Percentiles rank a stretch among this genome's conserved stretches.
phyloP scores from a whole-genome alignment of 148 eudicot species.

The Linanthus parryae region DNA sequence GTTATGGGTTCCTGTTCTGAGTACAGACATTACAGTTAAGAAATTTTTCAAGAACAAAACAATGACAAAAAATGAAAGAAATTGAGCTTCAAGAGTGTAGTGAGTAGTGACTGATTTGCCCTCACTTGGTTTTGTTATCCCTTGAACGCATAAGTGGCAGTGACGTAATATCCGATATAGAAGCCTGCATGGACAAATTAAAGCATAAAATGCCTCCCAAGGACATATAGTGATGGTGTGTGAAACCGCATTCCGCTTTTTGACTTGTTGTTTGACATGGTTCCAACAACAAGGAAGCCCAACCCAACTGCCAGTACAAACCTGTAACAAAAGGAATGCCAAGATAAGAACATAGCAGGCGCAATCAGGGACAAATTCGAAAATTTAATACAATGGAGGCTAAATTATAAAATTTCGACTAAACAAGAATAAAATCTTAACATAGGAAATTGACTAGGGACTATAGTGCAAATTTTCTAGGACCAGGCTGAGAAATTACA shows the following conservation, averaged over 20 bases:
- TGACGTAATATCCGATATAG: constrained; percentile 7
- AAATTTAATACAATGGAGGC: no score
- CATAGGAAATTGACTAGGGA: no score
- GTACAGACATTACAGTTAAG: no score
- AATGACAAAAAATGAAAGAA: background rate
- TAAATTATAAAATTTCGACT: no score
- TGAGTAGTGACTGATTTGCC: background rate
- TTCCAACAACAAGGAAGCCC: constrained; percentile 52
- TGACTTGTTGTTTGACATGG: constrained; percentile 42
- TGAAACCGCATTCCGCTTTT: constrained; percentile 10
- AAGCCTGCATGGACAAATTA: constrained; percentile 5
- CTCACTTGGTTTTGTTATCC: background rate
- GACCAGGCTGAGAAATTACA: background rate
- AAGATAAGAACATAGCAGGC: no score
- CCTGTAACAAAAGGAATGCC: constrained; percentile 44
- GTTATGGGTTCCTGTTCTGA: no score
- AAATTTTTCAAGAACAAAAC: no score
- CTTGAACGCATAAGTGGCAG: constrained; percentile 4
- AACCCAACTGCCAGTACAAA: constrained; percentile 45
- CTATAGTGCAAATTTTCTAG: no score
- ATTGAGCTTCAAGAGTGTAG: background rate
- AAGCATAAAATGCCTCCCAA: constrained; percentile 16
- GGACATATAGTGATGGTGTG: constrained; percentile 18
- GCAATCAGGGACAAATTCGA: no score
- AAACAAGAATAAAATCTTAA: no score